A percentile compares a stretch with the other conserved stretches of the same genome.
These are phyloP conservation scores for Gossypium arboreum DNA, from an alignment of 345 rosid species.

Conservation along the genomic window DNA sequence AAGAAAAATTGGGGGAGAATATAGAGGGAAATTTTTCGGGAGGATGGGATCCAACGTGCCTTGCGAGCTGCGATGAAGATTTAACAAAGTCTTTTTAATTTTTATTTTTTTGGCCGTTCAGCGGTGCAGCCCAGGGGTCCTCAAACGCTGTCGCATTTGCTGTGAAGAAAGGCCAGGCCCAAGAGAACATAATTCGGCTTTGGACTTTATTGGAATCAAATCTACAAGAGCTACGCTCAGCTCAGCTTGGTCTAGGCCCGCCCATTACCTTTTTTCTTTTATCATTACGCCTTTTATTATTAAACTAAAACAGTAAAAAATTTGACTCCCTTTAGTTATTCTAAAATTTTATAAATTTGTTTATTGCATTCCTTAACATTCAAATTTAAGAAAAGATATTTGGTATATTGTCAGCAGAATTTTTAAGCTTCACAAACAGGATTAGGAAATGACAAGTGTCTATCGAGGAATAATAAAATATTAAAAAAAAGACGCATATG, in stretches of 20 bases:
- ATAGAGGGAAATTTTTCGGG: neutral
- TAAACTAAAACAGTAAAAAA: too few species aligned
- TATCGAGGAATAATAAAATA: too few species aligned
- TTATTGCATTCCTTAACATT: too few species aligned
- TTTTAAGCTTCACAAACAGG: too few species aligned
- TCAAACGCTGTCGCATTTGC: neutral
- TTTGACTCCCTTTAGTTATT: too few species aligned
- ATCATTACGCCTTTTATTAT: too few species aligned
- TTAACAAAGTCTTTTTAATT: neutral
- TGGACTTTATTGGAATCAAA: neutral
- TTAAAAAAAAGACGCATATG: too few species aligned
- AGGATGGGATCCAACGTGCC: neutral
- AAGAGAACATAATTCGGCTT: neutral
- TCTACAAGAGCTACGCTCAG: neutral
- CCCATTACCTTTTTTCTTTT: neutral
- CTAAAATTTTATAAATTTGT: too few species aligned
- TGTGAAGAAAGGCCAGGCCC: neutral
- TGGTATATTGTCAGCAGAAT: too few species aligned
- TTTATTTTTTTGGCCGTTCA: neutral
- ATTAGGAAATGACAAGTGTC: too few species aligned
- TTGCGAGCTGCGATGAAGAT: neutral
- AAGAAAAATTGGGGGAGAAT: conserved; percentile 7
- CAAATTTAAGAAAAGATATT: too few species aligned
- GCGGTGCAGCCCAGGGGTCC: neutral
- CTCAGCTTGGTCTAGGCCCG: neutral